Conservation (phyloP, 495 filamentous ascomycete genomes). For the Podospora fimiseda region DNA sequence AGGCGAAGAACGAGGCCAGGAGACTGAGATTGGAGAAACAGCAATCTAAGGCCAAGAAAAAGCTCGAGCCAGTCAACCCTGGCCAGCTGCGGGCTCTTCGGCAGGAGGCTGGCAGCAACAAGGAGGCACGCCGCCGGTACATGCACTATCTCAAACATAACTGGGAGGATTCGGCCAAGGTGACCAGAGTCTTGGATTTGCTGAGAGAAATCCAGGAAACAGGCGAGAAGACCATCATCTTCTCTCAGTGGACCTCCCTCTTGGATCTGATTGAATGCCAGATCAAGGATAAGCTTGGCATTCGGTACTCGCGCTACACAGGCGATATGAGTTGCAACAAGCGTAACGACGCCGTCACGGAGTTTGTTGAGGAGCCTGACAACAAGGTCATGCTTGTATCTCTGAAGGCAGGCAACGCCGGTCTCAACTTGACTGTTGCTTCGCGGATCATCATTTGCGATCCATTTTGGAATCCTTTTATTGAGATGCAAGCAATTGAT, state of each 20-base stretch:
- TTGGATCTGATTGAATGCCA: constrained; percentile 93
- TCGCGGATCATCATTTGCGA: constrained; percentile 87
- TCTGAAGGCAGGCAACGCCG: constrained; percentile 85
- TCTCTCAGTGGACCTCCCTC: constrained; percentile 86
- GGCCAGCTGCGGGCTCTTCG: constrained; percentile 26
- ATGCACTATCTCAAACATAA: constrained; percentile 63
- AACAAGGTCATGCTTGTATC: constrained; percentile 80
- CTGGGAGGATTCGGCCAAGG: constrained; percentile 72
- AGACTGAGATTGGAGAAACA: neutral
- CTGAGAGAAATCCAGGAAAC: constrained; percentile 38
- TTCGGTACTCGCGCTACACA: constrained; percentile 70
- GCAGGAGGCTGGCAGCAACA: constrained; percentile 54
- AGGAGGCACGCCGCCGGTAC: constrained; percentile 52
- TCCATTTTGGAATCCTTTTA: constrained; percentile 95
- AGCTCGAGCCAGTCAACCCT: constrained; percentile 21
- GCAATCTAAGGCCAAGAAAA: constrained; percentile 20
- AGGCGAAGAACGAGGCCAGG: neutral
- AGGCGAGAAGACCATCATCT: constrained; percentile 81
- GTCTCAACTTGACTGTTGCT: constrained; percentile 82
- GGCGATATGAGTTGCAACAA: constrained; percentile 68
- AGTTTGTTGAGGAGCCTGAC: constrained; percentile 60
- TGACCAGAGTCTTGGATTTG: constrained; percentile 67
- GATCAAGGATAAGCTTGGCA: constrained; percentile 53
- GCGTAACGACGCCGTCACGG: constrained; percentile 64
- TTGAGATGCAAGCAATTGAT: constrained; percentile 92